These are phyloP conservation scores for Dissophora globulifera DNA, from an alignment of 192 early-diverging fungal species.

Conservation along the genomic window DNA sequence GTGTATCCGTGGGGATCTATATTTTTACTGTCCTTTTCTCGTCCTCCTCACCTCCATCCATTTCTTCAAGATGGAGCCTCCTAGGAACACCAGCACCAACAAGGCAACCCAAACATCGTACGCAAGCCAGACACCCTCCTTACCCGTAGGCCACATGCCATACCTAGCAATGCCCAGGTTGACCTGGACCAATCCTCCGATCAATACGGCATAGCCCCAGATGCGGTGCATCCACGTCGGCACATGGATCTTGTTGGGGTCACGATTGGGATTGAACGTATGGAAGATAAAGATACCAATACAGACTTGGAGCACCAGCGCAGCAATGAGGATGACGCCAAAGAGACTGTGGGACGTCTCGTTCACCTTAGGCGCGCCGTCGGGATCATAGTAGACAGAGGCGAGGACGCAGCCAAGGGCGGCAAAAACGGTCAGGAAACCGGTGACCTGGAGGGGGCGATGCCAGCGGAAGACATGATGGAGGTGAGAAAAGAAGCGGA, in stretches of 20 bases:
- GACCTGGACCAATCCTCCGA: conserved; percentile 17
- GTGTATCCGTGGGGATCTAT: no score
- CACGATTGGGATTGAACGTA: conserved; percentile 13
- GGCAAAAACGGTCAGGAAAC: conserved; percentile 9
- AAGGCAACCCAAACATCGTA: conserved; percentile 24
- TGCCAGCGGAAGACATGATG: conserved; percentile 28
- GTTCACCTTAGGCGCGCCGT: not conserved
- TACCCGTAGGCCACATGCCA: conserved; percentile 29
- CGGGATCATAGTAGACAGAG: conserved; percentile 5
- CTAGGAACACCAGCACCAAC: conserved; percentile 1
- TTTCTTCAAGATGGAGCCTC: conserved; percentile 14
- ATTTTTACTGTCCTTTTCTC: not conserved
- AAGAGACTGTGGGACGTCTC: conserved; percentile 12
- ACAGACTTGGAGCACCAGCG: conserved; percentile 19
- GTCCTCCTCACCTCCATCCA: not conserved
- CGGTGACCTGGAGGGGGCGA: conserved; percentile 29
- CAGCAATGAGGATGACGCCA: conserved; percentile 12
- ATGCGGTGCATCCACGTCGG: conserved; percentile 28
- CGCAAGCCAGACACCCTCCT: conserved; percentile 24
- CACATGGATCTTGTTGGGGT: conserved; percentile 13
- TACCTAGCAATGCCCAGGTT: conserved; percentile 22
- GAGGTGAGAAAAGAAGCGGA: conserved; percentile 30
- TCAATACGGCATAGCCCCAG: conserved; percentile 30
- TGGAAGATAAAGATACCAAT: conserved; percentile 35
- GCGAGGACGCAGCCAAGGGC: conserved; percentile 26